Evolutionary conservation across 495 filamentous ascomycete genomes (phyloP).

Genomic region (Collariella sp.): DNA sequence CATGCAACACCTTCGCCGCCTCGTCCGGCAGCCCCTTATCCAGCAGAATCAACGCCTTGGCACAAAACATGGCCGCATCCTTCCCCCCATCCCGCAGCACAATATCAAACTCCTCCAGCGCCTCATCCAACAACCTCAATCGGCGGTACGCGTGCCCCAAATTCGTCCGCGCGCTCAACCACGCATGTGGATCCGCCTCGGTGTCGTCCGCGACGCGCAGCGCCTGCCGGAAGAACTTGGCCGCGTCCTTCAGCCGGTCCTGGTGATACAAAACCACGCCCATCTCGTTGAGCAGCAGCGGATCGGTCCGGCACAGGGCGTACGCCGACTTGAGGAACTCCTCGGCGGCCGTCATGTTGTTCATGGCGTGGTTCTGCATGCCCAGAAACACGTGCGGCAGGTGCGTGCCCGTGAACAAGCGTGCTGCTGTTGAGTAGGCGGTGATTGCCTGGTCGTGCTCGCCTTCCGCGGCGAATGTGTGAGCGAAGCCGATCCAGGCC

Average conservation of each 20-base stretch:
- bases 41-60: slow-evolving; percentile 67
- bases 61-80: slow-evolving; percentile 59
- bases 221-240: slow-evolving; percentile 63
- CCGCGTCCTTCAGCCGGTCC: slow-evolving; percentile 63
- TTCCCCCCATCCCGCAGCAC: slow-evolving; percentile 70
- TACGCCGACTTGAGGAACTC: slow-evolving; percentile 91
- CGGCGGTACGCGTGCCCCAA: slow-evolving; percentile 80
- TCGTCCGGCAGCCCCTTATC: slow-evolving; percentile 58
- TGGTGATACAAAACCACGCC: slow-evolving; percentile 93
- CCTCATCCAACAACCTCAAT: slow-evolving; percentile 56
- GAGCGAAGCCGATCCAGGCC: slow-evolving; percentile 98
- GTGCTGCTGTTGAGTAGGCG: slow-evolving; percentile 90
- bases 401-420: slow-evolving; percentile 94
- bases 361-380: slow-evolving; percentile 95
- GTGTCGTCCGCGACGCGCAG: slow-evolving; percentile 70
- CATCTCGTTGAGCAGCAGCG: slow-evolving; percentile 88
- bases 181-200: slow-evolving; percentile 69
- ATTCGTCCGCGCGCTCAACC: slow-evolving; percentile 81
- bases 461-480: slow-evolving; percentile 99
- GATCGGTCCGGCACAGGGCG: slow-evolving; percentile 65
- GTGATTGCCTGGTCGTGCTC: slow-evolving; percentile 98
- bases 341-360: slow-evolving; percentile 90
- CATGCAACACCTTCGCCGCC: slow-evolving; percentile 58
- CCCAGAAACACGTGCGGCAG: slow-evolving; percentile 93
- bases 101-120: slow-evolving; percentile 70